A percentile compares a stretch with the other conserved stretches of the same genome.
Conservation (phyloP, 805 yeast genomes). For the Candida maris region DNA sequence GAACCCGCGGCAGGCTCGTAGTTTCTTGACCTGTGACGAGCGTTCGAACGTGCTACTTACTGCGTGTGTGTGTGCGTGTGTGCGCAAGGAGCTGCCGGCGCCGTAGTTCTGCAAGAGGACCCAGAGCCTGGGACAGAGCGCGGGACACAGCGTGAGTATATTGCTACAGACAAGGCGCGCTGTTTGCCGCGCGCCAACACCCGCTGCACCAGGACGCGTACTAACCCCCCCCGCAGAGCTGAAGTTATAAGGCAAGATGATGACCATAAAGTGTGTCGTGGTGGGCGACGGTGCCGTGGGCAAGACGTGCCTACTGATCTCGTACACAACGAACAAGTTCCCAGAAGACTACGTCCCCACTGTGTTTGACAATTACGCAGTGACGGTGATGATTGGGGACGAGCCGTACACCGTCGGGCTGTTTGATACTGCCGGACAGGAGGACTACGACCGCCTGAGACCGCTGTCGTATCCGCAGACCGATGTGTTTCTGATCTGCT, state of each 20-base stretch:
- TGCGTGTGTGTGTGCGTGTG: too few relatives aligned
- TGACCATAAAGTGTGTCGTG: slow-evolving; percentile 87
- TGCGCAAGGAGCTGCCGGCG: too few relatives aligned
- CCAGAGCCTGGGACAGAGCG: background rate
- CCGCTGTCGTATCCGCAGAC: slow-evolving; percentile 97
- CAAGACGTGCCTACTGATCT: slow-evolving; percentile 90
- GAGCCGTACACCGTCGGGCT: slow-evolving; percentile 97
- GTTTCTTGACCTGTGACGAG: too few relatives aligned
- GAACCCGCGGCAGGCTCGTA: too few relatives aligned
- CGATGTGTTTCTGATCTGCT: slow-evolving; percentile 93
- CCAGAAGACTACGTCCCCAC: slow-evolving; percentile 99
- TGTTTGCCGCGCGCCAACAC: too few relatives aligned
- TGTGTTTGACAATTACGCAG: slow-evolving; percentile 95
- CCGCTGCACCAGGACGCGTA: background rate
- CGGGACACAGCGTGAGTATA: too few relatives aligned
- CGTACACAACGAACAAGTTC: slow-evolving; percentile 94
- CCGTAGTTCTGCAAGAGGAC: background rate
- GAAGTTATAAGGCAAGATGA: slow-evolving; percentile 38
- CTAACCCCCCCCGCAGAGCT: too few relatives aligned
- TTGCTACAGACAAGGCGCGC: too few relatives aligned
- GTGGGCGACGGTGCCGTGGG: slow-evolving; percentile 99
- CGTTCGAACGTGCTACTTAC: too few relatives aligned
- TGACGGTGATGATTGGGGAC: slow-evolving; percentile 93
- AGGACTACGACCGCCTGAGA: slow-evolving; percentile 95
- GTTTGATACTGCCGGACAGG: slow-evolving; percentile 99